Conservation (phyloP, 1,284 basidiomycete genomes). For the Mycena sp. region DNA sequence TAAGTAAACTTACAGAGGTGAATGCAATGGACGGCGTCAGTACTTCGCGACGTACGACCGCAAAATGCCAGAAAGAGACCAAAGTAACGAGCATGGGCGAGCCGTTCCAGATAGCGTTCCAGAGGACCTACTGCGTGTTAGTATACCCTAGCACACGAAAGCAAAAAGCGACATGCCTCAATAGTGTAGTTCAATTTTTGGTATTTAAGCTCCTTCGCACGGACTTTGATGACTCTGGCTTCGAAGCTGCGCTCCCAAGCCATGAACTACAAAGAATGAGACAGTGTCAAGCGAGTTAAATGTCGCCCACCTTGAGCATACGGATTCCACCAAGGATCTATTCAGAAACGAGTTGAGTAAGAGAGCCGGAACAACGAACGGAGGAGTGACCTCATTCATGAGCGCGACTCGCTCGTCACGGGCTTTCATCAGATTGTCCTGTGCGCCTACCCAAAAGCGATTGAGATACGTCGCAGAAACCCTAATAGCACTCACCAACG, state of each 20-base stretch:
- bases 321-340: constrained; percentile 88
- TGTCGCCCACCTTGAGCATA: constrained; percentile 82
- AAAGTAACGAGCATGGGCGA: constrained; percentile 81
- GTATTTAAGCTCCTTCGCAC: constrained; percentile 84
- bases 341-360: constrained; percentile 1
- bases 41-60: constrained; percentile 71
- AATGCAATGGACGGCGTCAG: constrained; percentile 90
- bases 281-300: background rate
- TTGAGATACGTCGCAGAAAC: background rate
- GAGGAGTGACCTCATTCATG: constrained; percentile 84
- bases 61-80: constrained; percentile 86
- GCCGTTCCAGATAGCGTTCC: constrained; percentile 85
- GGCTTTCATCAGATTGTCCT: constrained; percentile 93
- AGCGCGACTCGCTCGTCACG: constrained; percentile 89
- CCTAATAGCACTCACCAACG: constrained; percentile 57
- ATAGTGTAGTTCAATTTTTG: constrained; percentile 89
- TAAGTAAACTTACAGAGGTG: constrained; percentile 70
- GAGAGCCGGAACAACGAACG: background rate
- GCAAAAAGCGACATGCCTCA: constrained; percentile 58
- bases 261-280: constrained; percentile 73
- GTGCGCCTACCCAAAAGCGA: constrained; percentile 46
- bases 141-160: background rate
- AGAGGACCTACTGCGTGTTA: constrained; percentile 56
- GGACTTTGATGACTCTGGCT: constrained; percentile 74
- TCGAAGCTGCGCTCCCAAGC: constrained; percentile 96